These are phyloP conservation scores for Primulina eburnea DNA, from an alignment of 257 asterid genomes.

Conservation along the genomic window DNA sequence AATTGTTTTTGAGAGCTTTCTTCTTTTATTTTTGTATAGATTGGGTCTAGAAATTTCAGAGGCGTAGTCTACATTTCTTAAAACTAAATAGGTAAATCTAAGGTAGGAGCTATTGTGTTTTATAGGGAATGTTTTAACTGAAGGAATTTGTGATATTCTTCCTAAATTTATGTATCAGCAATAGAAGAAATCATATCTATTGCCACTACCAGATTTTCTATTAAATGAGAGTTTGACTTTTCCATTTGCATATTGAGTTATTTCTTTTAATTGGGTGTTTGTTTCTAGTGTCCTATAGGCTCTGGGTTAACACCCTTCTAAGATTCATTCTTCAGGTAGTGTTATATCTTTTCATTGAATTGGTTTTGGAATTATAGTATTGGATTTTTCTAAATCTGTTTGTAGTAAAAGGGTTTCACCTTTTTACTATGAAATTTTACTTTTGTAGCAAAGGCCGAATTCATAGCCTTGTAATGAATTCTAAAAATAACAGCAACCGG, in stretches of 20 bases:
- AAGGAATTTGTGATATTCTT: conserved; percentile 7
- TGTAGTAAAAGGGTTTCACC: conserved; percentile 4
- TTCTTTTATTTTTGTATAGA: neutral
- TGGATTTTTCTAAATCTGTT: too few relatives aligned
- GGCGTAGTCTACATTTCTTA: neutral
- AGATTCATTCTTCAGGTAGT: neutral
- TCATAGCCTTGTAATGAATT: neutral
- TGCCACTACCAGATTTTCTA: neutral
- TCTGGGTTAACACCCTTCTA: neutral
- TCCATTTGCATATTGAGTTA: neutral
- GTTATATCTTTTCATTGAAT: neutral
- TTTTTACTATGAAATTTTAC: neutral
- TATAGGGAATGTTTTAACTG: neutral
- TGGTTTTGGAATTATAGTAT: neutral
- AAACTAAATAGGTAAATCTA: too few relatives aligned
- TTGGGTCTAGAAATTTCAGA: neutral
- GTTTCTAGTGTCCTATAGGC: too few relatives aligned
- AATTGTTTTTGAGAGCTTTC: too few relatives aligned
- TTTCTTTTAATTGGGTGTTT: neutral
- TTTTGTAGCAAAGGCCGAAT: neutral
- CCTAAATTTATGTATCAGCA: neutral
- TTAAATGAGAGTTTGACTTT: neutral
- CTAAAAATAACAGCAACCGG: neutral
- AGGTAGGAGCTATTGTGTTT: neutral
- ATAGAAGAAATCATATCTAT: neutral